These are phyloP conservation scores for Moricandia moricandioides DNA, from an alignment of 345 rosid species.

Conservation along the genomic window DNA sequence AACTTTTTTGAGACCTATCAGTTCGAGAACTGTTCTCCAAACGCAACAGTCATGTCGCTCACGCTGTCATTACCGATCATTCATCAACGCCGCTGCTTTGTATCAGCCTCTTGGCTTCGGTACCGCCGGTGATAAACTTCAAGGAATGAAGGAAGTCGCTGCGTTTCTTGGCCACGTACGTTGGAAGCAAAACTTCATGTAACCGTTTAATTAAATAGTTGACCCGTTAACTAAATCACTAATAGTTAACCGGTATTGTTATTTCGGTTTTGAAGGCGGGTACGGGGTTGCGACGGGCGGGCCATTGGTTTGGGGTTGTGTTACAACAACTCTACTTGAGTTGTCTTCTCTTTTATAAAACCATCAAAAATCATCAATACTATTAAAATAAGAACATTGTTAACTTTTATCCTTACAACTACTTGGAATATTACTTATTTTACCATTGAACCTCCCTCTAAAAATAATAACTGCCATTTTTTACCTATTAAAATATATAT, in stretches of 20 bases:
- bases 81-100: slow-evolving; percentile 60
- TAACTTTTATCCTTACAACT: not conserved
- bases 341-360: no score
- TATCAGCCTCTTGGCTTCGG: slow-evolving; percentile 76
- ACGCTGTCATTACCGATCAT: slow-evolving; percentile 63
- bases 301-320: slow-evolving; percentile 86
- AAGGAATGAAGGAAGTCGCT: slow-evolving; percentile 60
- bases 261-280: slow-evolving; percentile 52
- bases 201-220: not conserved
- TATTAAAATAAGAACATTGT: slow-evolving; percentile 43
- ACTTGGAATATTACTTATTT: not conserved
- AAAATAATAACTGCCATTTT: no score
- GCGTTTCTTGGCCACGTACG: slow-evolving; percentile 83
- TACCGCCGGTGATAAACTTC: slow-evolving; percentile 58
- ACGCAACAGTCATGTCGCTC: slow-evolving; percentile 73
- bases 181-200: slow-evolving; percentile 82
- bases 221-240: not conserved
- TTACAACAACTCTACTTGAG: slow-evolving; percentile 74
- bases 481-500: no score
- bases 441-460: not conserved
- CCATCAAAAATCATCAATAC: no score
- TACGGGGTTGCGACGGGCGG: slow-evolving; percentile 95
- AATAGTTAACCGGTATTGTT: not conserved
- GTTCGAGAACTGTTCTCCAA: slow-evolving; percentile 70
- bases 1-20: slow-evolving; percentile 70